Percentiles rank a stretch among this genome's conserved stretches.
phyloP scores from a whole-genome alignment of 805 yeast genomes.

The Yarrowia phangngaensis region DNA sequence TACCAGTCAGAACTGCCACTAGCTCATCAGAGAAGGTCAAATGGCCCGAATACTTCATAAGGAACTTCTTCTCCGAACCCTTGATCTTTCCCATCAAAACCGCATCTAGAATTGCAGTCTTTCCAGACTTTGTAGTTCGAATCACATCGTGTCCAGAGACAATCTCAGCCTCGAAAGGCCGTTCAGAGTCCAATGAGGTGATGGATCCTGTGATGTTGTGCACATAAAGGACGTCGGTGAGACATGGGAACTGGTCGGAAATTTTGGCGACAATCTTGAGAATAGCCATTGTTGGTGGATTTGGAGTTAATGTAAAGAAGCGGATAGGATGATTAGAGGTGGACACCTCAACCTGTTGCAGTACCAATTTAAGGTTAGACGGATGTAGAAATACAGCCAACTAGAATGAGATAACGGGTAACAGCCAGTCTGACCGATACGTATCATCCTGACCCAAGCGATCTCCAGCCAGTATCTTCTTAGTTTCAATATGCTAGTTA shows the following conservation, averaged over 20 bases:
- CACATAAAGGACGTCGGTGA: constrained; percentile 19
- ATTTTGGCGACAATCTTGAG: constrained; percentile 23
- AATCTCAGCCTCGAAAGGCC: constrained; percentile 43
- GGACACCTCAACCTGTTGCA: too few species aligned
- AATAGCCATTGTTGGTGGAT: constrained; percentile 5
- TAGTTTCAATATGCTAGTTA: too few species aligned
- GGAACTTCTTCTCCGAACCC: constrained; percentile 22
- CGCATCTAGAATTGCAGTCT: constrained; percentile 45
- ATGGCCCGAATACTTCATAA: constrained; percentile 47
- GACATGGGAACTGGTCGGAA: constrained; percentile 22
- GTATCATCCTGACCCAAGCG: too few species aligned
- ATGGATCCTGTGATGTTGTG: constrained; percentile 26
- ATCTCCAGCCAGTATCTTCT: too few species aligned
- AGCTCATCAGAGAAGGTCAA: constrained; percentile 43
- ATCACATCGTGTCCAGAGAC: constrained; percentile 50
- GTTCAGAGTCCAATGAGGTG: constrained; percentile 41
- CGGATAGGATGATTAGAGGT: too few species aligned
- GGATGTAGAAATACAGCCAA: too few species aligned
- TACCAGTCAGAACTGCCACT: constrained; percentile 41
- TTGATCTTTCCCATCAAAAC: constrained; percentile 37
- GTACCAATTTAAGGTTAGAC: too few species aligned
- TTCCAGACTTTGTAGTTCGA: constrained; percentile 45
- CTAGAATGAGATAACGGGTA: too few species aligned
- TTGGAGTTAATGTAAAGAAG: not conserved
- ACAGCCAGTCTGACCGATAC: too few species aligned